phyloP scores from a whole-genome alignment of 2,329 filamentous ascomycete genomes.

The Fusarium verrucosum region DNA sequence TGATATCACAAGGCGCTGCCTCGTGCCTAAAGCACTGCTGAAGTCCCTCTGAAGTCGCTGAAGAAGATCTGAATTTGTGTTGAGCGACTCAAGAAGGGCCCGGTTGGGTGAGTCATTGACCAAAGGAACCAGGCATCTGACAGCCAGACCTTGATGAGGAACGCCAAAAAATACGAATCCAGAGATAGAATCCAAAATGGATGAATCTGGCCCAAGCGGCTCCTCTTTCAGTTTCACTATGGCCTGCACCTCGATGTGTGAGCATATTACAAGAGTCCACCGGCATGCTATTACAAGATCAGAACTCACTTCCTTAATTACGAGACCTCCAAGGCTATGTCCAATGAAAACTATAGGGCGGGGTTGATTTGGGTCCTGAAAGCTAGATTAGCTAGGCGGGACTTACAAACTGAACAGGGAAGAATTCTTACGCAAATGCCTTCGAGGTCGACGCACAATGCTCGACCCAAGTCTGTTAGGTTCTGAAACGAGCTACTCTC shows the following conservation, averaged over 20 bases:
- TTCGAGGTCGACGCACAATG: neutral
- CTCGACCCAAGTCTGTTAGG: neutral
- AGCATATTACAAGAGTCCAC: no score
- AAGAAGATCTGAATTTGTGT: neutral
- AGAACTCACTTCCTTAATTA: neutral
- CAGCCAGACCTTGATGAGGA: neutral
- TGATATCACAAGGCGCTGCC: fast-evolving
- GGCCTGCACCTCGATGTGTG: neutral
- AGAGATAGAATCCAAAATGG: fast-evolving
- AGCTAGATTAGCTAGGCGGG: fast-evolving
- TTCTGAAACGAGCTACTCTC: neutral
- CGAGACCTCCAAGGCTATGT: neutral
- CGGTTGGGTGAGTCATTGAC: neutral
- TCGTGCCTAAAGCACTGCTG: fast-evolving
- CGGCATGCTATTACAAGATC: no score
- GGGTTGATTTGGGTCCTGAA: neutral
- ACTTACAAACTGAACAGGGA: fast-evolving
- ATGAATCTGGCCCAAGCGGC: fast-evolving
- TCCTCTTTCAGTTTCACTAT: neutral
- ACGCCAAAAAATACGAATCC: neutral
- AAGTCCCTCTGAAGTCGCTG: neutral
- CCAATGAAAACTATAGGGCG: neutral
- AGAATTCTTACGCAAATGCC: neutral
- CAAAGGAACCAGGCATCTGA: neutral
- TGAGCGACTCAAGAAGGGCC: neutral